Evolutionary conservation across 495 filamentous ascomycete genomes (phyloP), one percentile per base, ranked within the genome.

Genomic region (Thozetella sp.): DNA sequence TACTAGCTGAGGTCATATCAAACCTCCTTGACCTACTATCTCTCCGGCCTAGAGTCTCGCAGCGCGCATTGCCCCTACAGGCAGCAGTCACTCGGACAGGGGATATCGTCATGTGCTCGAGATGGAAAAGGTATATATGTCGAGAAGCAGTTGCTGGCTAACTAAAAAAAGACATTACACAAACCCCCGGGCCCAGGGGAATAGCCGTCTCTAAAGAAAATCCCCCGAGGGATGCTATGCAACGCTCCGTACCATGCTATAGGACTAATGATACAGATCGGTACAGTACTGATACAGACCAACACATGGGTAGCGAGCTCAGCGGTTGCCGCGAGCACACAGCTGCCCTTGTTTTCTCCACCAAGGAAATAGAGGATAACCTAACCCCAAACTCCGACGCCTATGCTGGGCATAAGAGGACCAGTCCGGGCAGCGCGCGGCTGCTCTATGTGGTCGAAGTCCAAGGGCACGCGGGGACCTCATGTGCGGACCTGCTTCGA

Each of bases 401-500:
- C 54, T 56, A 55, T 63, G 60, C 60, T 55, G 51, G 56, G 37
- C 58, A 52, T 55, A 51, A 58, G 65, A 73, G 67, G 68, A 69
- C 72, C 70, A 73, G 63, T 76, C 72, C 70, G 69, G 56, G 63
- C 62, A 70, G 67, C 61, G 25, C 55, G 48, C 58, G 54, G 62
- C 59, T 58, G 43, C 63, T 40, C 60, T 54, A 30, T 51, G 19
- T 25, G 46, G 59, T 67, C 72, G 68, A 69, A 66, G 67, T 63
- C 64, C 67, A 58, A 52, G 57, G 72, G 70, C 71, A 37, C 63
- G 67, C 72, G 59, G 67, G 70, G 66, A 62, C 63, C 68, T 67
- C 68, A 57, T 67, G 27, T 61, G 74, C 71, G 73, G 74, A 80
- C 70, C 73, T 80, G 77, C 68, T 80, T 71, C 76, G 67, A 79